Base-by-base conservation (phyloP, 2,329 filamentous ascomycete species). In the Aspergillus uvarum region DNA sequence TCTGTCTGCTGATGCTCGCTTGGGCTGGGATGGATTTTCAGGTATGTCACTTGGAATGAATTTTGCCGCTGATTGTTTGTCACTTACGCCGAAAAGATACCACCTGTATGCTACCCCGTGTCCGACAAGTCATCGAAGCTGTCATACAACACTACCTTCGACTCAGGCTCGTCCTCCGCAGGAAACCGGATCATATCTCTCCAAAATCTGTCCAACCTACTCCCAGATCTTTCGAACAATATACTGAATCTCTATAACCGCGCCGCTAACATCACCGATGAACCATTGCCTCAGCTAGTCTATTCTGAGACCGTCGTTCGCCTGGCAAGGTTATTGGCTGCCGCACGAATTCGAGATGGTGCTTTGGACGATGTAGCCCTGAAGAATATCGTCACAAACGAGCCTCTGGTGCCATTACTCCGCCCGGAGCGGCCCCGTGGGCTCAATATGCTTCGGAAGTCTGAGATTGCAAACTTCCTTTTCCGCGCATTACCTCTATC, bases 11-110 rank as follows among this genome's bases (percentile, higher is more conserved):
- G 47, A 85, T 98, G 68, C 86, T 96, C 63, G 90, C 88, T 31
- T 96, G 92, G 90, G 85, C 89, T 38, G 89, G 88, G 4, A 82
- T 94, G 68, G 90, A 95, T 70, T 98, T 98, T 56, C 75, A 78
- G 68, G 76, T 77, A 66, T 54, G 66, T 59, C 32, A 35, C 32
- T 35, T 35, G n/a, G 51, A 31, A 14, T 14, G 31, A 24, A 31
- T 44, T 51, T 35, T 26, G 16, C 29, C 29, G 48, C 19, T 26
- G 19, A 60, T 16, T 22, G 14, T 19, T 11, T 16, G 48, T 53
- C 42, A n/a, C 60, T 68, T 60, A 67, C 58, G 31, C n/a, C 31
- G 19, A 24, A 44, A 63, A 84, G 80, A 83, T 85, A 61, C 83
- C 83, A 29, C 78, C 78, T 62, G 76, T 83, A 24, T 82, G 82